phyloP scores from a whole-genome alignment of 2,329 filamentous ascomycete species.

The Talaromyces sp. region DNA sequence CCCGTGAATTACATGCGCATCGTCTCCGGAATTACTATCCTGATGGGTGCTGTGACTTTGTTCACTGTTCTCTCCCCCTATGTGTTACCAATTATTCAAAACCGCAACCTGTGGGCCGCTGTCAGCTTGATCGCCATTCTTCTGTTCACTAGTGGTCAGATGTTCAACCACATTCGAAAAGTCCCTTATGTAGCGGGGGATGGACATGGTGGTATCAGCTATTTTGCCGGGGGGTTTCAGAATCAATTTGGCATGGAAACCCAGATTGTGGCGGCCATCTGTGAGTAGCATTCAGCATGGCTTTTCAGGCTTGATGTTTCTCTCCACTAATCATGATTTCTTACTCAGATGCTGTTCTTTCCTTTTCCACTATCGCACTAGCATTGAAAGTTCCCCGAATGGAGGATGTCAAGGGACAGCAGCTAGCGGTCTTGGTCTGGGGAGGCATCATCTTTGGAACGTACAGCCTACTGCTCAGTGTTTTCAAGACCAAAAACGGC shows the following conservation, averaged over 20 bases:
- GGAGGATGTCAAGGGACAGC: constrained; percentile 73
- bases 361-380: constrained; percentile 88
- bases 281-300: constrained; percentile 59
- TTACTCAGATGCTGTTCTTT: constrained; percentile 69
- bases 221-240: constrained; percentile 90
- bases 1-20: constrained; percentile 86
- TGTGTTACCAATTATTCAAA: constrained; percentile 78
- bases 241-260: constrained; percentile 94
- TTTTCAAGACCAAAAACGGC: constrained; percentile 93
- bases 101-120: constrained; percentile 91
- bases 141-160: constrained; percentile 93
- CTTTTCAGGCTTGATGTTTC: neutral
- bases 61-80: constrained; percentile 75
- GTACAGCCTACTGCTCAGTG: constrained; percentile 92
- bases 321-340: constrained; percentile 15
- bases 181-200: constrained; percentile 89
- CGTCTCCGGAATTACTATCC: constrained; percentile 66
- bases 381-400: constrained; percentile 93
- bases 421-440: constrained; percentile 80
- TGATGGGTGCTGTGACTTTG: constrained; percentile 70
- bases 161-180: constrained; percentile 99
- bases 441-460: constrained; percentile 73
- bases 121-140: constrained; percentile 86
- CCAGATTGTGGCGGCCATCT: constrained; percentile 90
- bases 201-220: constrained; percentile 80